Percentiles rank a stretch among this genome's conserved stretches.
phyloP scores from a whole-genome alignment of 1,139 yeast species.

The Suhomyces atakaporum region DNA sequence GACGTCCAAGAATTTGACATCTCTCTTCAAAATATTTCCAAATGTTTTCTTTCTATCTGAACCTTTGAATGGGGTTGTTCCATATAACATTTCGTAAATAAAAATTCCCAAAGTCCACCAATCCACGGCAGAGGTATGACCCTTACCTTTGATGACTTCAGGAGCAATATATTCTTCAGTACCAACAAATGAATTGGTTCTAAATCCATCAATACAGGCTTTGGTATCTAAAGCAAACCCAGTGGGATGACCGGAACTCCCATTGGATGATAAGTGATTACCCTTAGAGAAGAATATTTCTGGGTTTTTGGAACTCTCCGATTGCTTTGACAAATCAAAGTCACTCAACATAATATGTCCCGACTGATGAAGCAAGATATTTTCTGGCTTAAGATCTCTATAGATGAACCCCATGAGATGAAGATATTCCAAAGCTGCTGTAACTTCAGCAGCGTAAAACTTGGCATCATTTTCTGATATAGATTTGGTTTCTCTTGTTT shows the following conservation, averaged over 20 bases:
- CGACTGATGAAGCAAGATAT: conserved; percentile 86
- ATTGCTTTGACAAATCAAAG: conserved; percentile 91
- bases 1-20: conserved; percentile 68
- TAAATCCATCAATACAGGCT: conserved; percentile 91
- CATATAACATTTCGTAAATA: conserved; percentile 89
- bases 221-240: conserved; percentile 73
- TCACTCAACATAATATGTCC: conserved; percentile 98
- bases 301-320: conserved; percentile 67
- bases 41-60: conserved; percentile 84
- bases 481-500: conserved; percentile 85
- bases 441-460: conserved; percentile 95
- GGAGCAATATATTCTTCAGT: conserved; percentile 99
- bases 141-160: conserved; percentile 94
- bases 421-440: conserved; percentile 93
- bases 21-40: conserved; percentile 80
- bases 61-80: conserved; percentile 96
- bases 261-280: conserved; percentile 23
- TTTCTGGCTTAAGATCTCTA: conserved; percentile 94
- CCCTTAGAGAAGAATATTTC: conserved; percentile 38
- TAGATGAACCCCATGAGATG: conserved; percentile 97
- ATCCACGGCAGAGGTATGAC: conserved; percentile 96
- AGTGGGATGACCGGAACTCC: conserved; percentile 17
- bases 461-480: conserved; percentile 86
- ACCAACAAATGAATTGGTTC: conserved; percentile 97
- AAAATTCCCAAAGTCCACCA: conserved; percentile 99